Percentiles rank a stretch among this genome's conserved stretches.
Evolutionary conservation across 305 asterid genomes (phyloP).

Genomic region (Fraxinus sp.): DNA sequence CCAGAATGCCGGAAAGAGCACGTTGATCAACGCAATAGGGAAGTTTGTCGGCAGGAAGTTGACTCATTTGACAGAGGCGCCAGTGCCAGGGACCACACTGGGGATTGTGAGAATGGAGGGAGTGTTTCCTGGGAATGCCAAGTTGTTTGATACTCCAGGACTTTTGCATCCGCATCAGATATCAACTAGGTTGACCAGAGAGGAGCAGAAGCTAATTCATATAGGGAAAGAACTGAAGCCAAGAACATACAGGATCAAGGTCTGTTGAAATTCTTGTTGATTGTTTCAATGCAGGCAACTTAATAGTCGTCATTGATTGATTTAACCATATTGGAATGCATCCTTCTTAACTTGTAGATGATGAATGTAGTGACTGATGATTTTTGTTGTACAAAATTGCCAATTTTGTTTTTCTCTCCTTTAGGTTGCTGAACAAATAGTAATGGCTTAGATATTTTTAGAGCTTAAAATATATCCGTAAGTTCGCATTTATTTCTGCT

Average conservation of each 20-base stretch:
- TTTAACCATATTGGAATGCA: not conserved
- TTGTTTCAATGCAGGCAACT: not conserved
- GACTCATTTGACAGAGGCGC: conserved; percentile 82
- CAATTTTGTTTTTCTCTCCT: not conserved
- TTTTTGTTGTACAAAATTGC: conserved; percentile 1
- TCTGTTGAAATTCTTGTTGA: conserved; percentile 23
- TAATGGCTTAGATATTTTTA: not conserved
- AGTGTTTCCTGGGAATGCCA: conserved; percentile 80
- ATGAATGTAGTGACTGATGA: conserved; percentile 1
- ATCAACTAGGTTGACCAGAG: conserved; percentile 65
- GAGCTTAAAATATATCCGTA: not conserved
- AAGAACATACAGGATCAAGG: conserved; percentile 87
- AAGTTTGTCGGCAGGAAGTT: conserved; percentile 54
- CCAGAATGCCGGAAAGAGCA: conserved; percentile 91
- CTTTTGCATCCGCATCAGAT: conserved; percentile 89
- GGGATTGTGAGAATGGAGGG: conserved; percentile 91
- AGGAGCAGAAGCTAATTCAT: conserved; percentile 66
- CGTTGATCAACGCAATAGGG: conserved; percentile 71
- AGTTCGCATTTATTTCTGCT: not conserved
- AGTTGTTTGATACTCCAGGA: conserved; percentile 86
- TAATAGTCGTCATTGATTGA: conserved; percentile 19
- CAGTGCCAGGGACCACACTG: conserved; percentile 81
- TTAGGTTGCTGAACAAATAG: not conserved
- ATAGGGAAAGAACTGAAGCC: conserved; percentile 76
- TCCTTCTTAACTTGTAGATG: not conserved